A percentile compares a stretch with the other conserved stretches of the same genome.
These are phyloP conservation scores for Pyrus bretschneideri DNA, from an alignment of 306 rosid genomes.

Conservation along the genomic window DNA sequence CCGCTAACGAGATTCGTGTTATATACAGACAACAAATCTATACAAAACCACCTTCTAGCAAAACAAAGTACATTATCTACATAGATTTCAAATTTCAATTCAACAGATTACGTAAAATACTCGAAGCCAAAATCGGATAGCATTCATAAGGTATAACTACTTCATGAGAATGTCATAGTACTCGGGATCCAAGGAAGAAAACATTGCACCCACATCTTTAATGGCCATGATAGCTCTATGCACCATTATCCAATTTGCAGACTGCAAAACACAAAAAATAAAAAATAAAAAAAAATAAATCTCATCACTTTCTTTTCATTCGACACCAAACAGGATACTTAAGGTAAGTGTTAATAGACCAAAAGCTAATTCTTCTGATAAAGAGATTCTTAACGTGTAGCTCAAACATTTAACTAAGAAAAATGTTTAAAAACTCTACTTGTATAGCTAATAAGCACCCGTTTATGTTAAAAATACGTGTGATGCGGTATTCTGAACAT, in stretches of 20 bases:
- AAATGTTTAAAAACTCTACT: no score
- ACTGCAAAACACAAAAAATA: constrained; percentile 32
- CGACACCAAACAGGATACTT: no score
- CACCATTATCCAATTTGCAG: constrained; percentile 94
- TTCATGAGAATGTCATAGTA: constrained; percentile 92
- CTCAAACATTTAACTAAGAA: no score
- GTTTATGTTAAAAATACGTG: no score
- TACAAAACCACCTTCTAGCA: neutral
- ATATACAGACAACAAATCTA: neutral
- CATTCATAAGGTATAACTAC: constrained; percentile 9
- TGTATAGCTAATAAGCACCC: no score
- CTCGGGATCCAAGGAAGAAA: constrained; percentile 74
- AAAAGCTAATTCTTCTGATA: no score
- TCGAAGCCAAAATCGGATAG: neutral
- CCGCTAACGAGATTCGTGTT: no score
- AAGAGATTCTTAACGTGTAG: no score
- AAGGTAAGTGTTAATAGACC: no score
- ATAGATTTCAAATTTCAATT: neutral
- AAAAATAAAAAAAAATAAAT: no score
- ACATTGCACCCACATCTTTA: constrained; percentile 61
- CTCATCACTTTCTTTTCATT: no score
- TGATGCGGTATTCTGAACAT: no score
- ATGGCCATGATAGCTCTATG: constrained; percentile 97
- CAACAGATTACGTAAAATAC: neutral
- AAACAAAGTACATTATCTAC: neutral